Base-by-base conservation (phyloP, 176 grass and related monocot species). In the Pontederia crassipes region DNA sequence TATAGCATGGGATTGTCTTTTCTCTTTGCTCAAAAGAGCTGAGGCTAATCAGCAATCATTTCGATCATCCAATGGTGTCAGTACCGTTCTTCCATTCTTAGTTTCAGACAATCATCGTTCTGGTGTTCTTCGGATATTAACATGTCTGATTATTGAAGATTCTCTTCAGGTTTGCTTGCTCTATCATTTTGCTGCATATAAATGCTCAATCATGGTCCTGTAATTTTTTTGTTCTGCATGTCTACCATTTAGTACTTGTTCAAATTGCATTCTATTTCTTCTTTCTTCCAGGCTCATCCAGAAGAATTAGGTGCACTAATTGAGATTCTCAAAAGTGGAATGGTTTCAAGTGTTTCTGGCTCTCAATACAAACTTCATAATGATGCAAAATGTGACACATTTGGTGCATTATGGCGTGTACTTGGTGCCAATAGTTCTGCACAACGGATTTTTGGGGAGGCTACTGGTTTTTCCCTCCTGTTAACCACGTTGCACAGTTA, bases 1-100 rank as follows among this genome's bases (percentile, higher is more conserved):
- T 80, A 77, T 99, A 68, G 94, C 84, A 73, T 99, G 94, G 94
- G 94, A 99, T 86, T 99, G 94, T 62, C 85, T 99, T 70, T 99
- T 89, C 78, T 85, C 88, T 83, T 75, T 99, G 68, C 68, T 99
- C 71, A 99, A 88, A 74, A 82, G 87, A 77, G 94, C 88, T 59
- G 94, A 99, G 63, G 54, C 84, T 76, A 99, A 99, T 72, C 94
- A 99, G 70, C 94, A 93, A 76, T 80, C 85, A 13, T 99, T 99
- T 65, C 79, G 94, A 67, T 84, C 74, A 12, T 90, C 84, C 56
- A 86, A 88, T 77, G 94, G 94, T 45, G 79, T 99, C 54, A 92
- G 77, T 58, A 93, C 78, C 28, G 68, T 99, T 77, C 77, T 92
- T 61, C 94, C 88, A 32, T 93, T 99, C 65, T 68, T 99, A 77